phyloP scores from a whole-genome alignment of 1,284 basidiomycete genomes.

The Ganoderma meredithae region DNA sequence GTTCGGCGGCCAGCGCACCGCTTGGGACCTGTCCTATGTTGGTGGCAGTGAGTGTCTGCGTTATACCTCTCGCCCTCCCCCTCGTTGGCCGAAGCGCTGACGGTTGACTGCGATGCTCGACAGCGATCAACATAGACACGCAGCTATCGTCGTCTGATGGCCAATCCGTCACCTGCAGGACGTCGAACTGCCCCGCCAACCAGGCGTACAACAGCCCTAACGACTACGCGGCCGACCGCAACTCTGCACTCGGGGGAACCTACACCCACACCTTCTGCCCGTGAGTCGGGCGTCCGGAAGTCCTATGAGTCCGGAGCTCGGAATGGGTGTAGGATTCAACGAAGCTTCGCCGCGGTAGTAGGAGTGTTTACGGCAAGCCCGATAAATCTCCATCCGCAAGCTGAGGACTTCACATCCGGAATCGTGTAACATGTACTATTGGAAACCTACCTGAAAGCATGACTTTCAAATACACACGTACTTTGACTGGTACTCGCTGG shows the following conservation, averaged over 20 bases:
- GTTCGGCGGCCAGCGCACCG: constrained; percentile 1
- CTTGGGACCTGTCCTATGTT: constrained; percentile 7
- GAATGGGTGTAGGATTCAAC: background rate
- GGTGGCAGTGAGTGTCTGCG: background rate
- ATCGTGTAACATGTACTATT: no score
- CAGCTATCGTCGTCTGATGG: constrained; percentile 1
- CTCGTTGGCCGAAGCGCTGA: background rate
- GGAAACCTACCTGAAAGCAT: no score
- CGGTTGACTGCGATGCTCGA: background rate
- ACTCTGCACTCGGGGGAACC: constrained; percentile 6
- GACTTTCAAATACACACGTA: no score
- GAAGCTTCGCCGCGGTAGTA: no score
- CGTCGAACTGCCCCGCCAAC: constrained; percentile 6
- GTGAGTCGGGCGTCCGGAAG: background rate
- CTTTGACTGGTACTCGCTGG: no score
- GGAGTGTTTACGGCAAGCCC: no score
- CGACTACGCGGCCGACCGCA: constrained; percentile 11
- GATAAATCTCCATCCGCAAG: no score
- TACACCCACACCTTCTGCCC: constrained; percentile 10
- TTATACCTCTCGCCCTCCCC: background rate
- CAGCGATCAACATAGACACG: constrained; percentile 11
- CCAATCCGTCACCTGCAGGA: background rate
- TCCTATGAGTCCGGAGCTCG: background rate
- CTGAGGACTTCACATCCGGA: no score
- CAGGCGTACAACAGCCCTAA: background rate